Percentiles rank a stretch among this genome's conserved stretches.
phyloP scores from a whole-genome alignment of 1,284 basidiomycete species.

The Puccinia polysora region DNA sequence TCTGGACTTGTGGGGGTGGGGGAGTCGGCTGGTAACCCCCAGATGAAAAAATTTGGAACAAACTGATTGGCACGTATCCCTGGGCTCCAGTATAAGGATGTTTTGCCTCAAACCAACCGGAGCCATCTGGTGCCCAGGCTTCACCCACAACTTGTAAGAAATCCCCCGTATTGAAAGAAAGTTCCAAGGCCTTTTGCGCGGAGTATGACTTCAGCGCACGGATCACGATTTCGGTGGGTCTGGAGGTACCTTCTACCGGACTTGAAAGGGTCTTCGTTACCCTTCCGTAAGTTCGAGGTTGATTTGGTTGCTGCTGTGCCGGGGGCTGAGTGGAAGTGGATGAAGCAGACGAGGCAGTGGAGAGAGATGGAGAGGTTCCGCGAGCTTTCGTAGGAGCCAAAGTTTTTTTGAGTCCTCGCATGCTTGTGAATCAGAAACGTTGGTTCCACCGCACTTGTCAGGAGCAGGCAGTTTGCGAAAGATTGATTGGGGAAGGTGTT shows the following conservation, averaged over 20 bases:
- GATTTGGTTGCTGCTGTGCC: neutral
- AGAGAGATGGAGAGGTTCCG: slow-evolving; percentile 10
- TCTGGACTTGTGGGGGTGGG: slow-evolving; percentile 46
- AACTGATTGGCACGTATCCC: slow-evolving; percentile 71
- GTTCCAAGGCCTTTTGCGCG: slow-evolving; percentile 73
- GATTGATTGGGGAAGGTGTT: no score
- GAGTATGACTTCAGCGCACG: slow-evolving; percentile 70
- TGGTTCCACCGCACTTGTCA: no score
- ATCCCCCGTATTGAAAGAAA: slow-evolving; percentile 89
- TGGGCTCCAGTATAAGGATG: slow-evolving; percentile 83
- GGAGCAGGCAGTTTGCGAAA: no score
- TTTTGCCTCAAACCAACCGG: slow-evolving; percentile 55
- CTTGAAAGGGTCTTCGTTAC: slow-evolving; percentile 47
- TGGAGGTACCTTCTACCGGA: slow-evolving; percentile 47
- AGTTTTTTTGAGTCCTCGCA: slow-evolving; percentile 17
- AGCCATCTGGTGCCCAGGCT: slow-evolving; percentile 56
- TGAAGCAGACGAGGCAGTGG: slow-evolving; percentile 7
- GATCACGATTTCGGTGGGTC: slow-evolving; percentile 92
- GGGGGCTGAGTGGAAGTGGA: neutral
- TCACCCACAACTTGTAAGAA: slow-evolving; percentile 93
- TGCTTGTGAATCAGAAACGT: neutral
- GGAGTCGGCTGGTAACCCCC: slow-evolving; percentile 44
- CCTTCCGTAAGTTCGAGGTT: slow-evolving; percentile 46
- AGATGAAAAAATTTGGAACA: slow-evolving; percentile 63
- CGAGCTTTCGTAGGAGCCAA: slow-evolving; percentile 17